Base-by-base conservation (phyloP, 2,329 filamentous ascomycete species). In the Colletotrichum sp. region DNA sequence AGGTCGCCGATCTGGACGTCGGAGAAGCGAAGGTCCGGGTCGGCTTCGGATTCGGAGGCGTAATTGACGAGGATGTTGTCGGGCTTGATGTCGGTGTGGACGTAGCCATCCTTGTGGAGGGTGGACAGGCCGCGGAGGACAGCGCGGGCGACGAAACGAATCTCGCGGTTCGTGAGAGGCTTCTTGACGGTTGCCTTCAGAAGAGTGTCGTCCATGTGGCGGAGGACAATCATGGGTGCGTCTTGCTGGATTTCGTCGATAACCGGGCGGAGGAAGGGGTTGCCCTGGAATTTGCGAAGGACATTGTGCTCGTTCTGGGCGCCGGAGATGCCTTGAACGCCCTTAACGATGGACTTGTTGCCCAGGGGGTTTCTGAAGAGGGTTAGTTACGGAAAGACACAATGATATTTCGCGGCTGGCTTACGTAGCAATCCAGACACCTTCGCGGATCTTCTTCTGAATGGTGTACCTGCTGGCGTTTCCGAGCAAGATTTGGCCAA, bases 361-460 rank as follows among this genome's bases (percentile, higher is more conserved):
- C 73, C 73, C 64, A 73, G 67, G 1, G 73, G 73, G 73, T 76
- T 76, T 13, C 73, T 76, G n/a, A 1, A 4, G 3, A 12, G 15
- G 7, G 24, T 75, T 24, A 68, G 64, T 21, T 9, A 3, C 16
- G 26, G 65, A 10, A 3, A 10, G 9, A 15, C 6, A 21, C 12
- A 13, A 6, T 60, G 5, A 18, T 18, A 5, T 24, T 16, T 16
- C 18, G 5, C 5, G 10, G 12, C 1, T 8, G 21, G 32, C 73
- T 36, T 61, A 76, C 73, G 73, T 76, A 28, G 73, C 73, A 8
- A 76, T 76, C 73, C 73, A 76, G 3, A 76, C 73, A 24, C 73
- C 73, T 55, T 76, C 73, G 61, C 73, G 73, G n/a, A 76, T 76
- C 58, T 76, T 76, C 70, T 76, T 76, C 65, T 76, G 73, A n/a